Percentiles rank a stretch among this genome's conserved stretches.
Evolutionary conservation across 2,329 filamentous ascomycete genomes (phyloP).

Genomic region (Nigrograna mackinnonii): DNA sequence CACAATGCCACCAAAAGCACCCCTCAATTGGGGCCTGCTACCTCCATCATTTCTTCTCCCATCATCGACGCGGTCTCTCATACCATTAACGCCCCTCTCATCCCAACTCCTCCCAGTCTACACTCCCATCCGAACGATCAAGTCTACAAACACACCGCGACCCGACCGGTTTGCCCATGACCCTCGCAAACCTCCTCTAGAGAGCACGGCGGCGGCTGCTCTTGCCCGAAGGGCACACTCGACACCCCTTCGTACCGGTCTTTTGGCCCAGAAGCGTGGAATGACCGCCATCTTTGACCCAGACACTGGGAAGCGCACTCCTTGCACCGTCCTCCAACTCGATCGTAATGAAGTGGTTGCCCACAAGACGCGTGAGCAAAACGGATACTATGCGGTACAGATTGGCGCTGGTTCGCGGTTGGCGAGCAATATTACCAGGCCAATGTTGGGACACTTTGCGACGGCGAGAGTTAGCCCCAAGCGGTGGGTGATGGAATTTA

Average conservation of each 20-base stretch:
- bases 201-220: conserved; percentile 61
- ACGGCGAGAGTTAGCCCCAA: conserved; percentile 82
- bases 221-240: conserved; percentile 61
- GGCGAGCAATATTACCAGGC: conserved; percentile 75
- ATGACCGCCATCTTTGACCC: conserved; percentile 90
- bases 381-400: conserved; percentile 96
- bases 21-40: conserved; percentile 36
- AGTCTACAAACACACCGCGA: conserved; percentile 58
- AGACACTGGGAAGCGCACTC: conserved; percentile 73
- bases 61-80: conserved; percentile 24
- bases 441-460: conserved; percentile 87
- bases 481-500: conserved; percentile 82
- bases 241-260: conserved; percentile 73
- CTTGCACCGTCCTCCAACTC: conserved; percentile 92
- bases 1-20: conserved; percentile 38
- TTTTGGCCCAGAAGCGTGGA: conserved; percentile 87
- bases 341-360: conserved; percentile 89
- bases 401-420: conserved; percentile 78
- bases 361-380: conserved; percentile 76
- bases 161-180: conserved; percentile 58
- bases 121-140: conserved; percentile 48
- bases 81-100: conserved; percentile 20
- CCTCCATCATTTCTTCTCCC: conserved; percentile 33
- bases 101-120: conserved; percentile 15
- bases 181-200: conserved; percentile 55